A percentile compares a stretch with the other conserved stretches of the same genome.
These are phyloP conservation scores for Tulasnella sp. DNA, from an alignment of 768 basidiomycete genomes.

Conservation along the genomic window DNA sequence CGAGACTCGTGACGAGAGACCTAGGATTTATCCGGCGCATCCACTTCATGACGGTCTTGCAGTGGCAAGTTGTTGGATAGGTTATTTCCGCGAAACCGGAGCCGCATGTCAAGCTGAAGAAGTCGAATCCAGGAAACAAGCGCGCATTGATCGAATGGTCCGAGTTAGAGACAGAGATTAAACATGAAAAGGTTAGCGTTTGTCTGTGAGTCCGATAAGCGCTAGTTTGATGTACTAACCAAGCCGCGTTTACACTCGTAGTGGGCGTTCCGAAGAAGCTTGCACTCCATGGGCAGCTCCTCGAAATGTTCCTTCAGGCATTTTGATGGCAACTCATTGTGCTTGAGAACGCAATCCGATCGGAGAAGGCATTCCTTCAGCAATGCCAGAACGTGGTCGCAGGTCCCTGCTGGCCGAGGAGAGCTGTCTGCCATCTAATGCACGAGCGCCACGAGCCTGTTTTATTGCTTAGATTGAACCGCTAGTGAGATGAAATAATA, in stretches of 20 bases:
- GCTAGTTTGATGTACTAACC: slow-evolving; percentile 18
- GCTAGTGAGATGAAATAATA: background rate
- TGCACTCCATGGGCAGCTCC: slow-evolving; percentile 81
- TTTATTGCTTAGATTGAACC: background rate
- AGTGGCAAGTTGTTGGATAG: slow-evolving; percentile 24
- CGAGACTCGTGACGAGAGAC: background rate
- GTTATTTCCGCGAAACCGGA: slow-evolving; percentile 65
- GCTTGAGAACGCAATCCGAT: slow-evolving; percentile 84
- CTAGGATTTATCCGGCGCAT: slow-evolving; percentile 9
- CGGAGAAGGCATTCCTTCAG: slow-evolving; percentile 82
- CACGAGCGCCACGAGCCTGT: background rate
- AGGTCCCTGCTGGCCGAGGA: slow-evolving; percentile 62
- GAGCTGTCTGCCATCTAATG: background rate
- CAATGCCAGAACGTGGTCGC: slow-evolving; percentile 72
- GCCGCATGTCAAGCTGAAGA: slow-evolving; percentile 77
- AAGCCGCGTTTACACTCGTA: slow-evolving; percentile 85
- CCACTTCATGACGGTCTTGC: slow-evolving; percentile 27
- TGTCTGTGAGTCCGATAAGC: background rate
- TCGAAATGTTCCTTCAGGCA: slow-evolving; percentile 75
- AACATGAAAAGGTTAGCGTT: background rate
- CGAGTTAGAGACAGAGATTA: background rate
- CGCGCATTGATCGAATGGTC: background rate
- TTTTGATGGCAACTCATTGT: slow-evolving; percentile 78
- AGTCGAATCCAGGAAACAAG: background rate
- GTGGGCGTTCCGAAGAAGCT: slow-evolving; percentile 74